Conservation (phyloP, 495 filamentous ascomycete species). For the Evansstolkia leycettana region DNA sequence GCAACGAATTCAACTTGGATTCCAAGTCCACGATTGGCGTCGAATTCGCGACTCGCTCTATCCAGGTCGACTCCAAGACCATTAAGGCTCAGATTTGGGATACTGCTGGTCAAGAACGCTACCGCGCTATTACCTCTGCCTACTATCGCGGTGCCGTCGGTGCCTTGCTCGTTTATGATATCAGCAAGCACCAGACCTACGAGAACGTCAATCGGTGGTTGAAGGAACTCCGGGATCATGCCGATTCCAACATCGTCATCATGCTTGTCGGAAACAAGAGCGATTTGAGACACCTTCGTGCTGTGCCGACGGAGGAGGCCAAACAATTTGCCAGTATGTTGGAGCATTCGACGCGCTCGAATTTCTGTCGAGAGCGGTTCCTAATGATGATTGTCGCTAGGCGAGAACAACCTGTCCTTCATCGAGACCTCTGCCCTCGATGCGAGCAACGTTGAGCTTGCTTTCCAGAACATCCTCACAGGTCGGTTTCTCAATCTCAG, state of each 20-base stretch:
- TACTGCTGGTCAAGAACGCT: slow-evolving; percentile 97
- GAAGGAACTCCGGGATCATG: slow-evolving; percentile 96
- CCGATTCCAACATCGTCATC: slow-evolving; percentile 98
- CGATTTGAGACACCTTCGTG: slow-evolving; percentile 95
- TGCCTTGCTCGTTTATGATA: slow-evolving; percentile 96
- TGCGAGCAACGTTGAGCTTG: slow-evolving; percentile 97
- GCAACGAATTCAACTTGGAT: slow-evolving; percentile 99
- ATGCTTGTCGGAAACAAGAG: slow-evolving; percentile 99
- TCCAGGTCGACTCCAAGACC: slow-evolving; percentile 98
- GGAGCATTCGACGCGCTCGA: neutral
- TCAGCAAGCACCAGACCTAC: slow-evolving; percentile 98
- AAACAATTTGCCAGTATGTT: slow-evolving; percentile 93
- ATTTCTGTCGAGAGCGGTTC: neutral
- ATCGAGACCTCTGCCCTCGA: slow-evolving; percentile 99
- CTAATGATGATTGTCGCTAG: slow-evolving; percentile 28
- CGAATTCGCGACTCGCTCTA: slow-evolving; percentile 96
- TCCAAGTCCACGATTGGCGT: slow-evolving; percentile 99
- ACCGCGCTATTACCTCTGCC: slow-evolving; percentile 96
- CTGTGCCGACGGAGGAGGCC: slow-evolving; percentile 95
- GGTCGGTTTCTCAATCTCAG: slow-evolving; percentile 41
- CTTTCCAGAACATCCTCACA: slow-evolving; percentile 98
- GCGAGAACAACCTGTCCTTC: slow-evolving; percentile 91
- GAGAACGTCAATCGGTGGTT: slow-evolving; percentile 98
- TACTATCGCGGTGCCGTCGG: slow-evolving; percentile 98
- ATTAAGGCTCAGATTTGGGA: slow-evolving; percentile 99